Evolutionary conservation across 768 basidiomycete genomes (phyloP), one percentile per base, ranked within the genome.

Genomic region (Lentinula detonsa): DNA sequence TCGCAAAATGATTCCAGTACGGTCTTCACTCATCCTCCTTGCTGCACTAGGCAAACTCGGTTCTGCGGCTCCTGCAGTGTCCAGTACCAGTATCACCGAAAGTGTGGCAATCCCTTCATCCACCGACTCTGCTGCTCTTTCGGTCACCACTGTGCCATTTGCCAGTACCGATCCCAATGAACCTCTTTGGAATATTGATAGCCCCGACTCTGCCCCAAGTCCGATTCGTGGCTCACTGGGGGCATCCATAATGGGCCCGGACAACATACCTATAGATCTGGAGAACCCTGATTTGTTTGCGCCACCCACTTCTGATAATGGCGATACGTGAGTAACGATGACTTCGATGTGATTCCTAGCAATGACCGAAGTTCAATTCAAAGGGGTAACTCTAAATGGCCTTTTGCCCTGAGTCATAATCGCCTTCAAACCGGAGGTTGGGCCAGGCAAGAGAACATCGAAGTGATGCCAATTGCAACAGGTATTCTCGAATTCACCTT

Each of bases 361-460:
- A 40, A 15, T 13, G 42, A 10, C 11, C 61, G n/a, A 21, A 57
- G 33, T 21, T 61, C 46, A n/a, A 10, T 18, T 39, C 33, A 13
- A 61, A 82, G 81, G 1, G 50, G 62, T 6, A 83, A 84, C 62
- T 76, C 79, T 28, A 84, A 85, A 67, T 85, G 85, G 85, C 78
- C 85, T 0, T 83, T 85, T 67, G 69, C 71, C 61, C 66, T 85
- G 45, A 84, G 82, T 59, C 80, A 80, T 65, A 85, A 83, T 63
- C 78, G 82, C n/a, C 68, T 86, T 15, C 78, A 80, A 61, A 77
- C 76, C 0, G 85, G 84, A 11, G 85, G 85, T 0, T 86, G 85
- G 85, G 81, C 83, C 31, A 75, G 84, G 45, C 77, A 84, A 64
- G 75, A 84, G 69, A 83, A 83, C 58, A 66, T 82, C 81, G 70